phyloP scores from a whole-genome alignment of 1,284 basidiomycete genomes.

The Ceraceosorus guamensis region DNA sequence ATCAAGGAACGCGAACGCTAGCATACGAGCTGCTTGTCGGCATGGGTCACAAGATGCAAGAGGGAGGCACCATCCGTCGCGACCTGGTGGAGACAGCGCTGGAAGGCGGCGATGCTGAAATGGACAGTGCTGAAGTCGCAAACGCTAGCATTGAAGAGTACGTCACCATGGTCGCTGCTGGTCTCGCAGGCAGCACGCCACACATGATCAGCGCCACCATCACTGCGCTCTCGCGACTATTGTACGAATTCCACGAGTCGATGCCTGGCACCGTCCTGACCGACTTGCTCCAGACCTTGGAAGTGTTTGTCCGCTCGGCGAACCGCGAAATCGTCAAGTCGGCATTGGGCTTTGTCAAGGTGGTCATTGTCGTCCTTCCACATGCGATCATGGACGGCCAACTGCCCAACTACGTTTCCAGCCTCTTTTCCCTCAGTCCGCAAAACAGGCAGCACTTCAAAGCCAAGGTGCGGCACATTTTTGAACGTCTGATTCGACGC shows the following conservation, averaged over 20 bases:
- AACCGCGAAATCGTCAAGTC: slow-evolving; percentile 98
- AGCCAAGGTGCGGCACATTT: slow-evolving; percentile 87
- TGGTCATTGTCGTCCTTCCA: slow-evolving; percentile 77
- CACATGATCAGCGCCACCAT: slow-evolving; percentile 98
- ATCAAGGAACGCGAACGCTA: slow-evolving; percentile 78
- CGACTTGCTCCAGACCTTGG: slow-evolving; percentile 77
- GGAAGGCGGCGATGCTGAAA: slow-evolving; percentile 60
- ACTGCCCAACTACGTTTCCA: slow-evolving; percentile 70
- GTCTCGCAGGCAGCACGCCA: slow-evolving; percentile 82
- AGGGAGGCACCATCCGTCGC: slow-evolving; percentile 75
- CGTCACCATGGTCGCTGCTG: slow-evolving; percentile 93
- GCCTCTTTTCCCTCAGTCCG: slow-evolving; percentile 81
- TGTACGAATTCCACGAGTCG: slow-evolving; percentile 82
- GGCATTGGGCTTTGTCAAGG: slow-evolving; percentile 87
- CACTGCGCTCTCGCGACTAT: slow-evolving; percentile 81
- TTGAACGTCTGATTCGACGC: slow-evolving; percentile 86
- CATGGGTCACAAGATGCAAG: slow-evolving; percentile 87
- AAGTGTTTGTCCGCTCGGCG: slow-evolving; percentile 81
- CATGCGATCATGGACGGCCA: slow-evolving; percentile 66
- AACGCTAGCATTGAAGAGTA: slow-evolving; percentile 82
- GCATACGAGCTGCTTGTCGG: slow-evolving; percentile 85
- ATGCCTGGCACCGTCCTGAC: slow-evolving; percentile 70
- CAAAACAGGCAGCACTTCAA: slow-evolving; percentile 99
- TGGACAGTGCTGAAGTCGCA: slow-evolving; percentile 57
- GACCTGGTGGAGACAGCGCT: slow-evolving; percentile 62